These are phyloP conservation scores for Capronia coronata DNA, from an alignment of 2,329 filamentous ascomycete genomes.

Conservation along the genomic window DNA sequence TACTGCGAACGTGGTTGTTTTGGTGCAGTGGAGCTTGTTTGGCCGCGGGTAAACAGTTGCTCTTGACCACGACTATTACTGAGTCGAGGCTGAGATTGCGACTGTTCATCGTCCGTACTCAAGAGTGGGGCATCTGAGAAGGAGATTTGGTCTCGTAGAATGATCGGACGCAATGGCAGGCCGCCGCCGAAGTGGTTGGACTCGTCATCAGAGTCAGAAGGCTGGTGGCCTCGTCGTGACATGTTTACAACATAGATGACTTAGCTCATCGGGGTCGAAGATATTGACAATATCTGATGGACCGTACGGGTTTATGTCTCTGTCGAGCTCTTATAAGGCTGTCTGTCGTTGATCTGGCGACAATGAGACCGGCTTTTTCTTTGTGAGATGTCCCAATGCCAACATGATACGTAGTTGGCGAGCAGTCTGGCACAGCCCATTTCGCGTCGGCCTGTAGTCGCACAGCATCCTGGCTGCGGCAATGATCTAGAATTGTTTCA, in stretches of 20 bases:
- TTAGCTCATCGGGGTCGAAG: too few species aligned
- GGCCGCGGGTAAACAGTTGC: background rate
- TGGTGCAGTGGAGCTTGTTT: background rate
- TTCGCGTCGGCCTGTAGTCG: too few species aligned
- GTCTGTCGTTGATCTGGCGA: too few species aligned
- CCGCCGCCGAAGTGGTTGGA: background rate
- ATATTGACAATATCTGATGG: too few species aligned
- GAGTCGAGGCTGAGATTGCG: background rate
- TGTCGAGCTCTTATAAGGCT: background rate
- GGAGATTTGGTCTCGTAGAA: background rate
- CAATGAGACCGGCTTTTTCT: too few species aligned
- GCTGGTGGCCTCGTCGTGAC: background rate
- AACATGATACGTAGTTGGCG: too few species aligned
- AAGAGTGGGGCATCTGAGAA: background rate
- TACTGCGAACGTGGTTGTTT: background rate
- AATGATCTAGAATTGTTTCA: too few species aligned
- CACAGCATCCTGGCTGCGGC: too few species aligned
- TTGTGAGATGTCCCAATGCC: too few species aligned
- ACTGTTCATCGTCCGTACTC: background rate
- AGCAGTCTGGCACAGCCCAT: too few species aligned
- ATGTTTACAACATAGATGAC: background rate
- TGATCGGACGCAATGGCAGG: slow-evolving; percentile 2
- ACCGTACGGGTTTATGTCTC: background rate
- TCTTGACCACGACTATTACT: too few species aligned
- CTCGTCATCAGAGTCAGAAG: background rate